These are phyloP conservation scores for Kalmusia sp. DNA, from an alignment of 2,329 filamentous ascomycete species.

Conservation along the genomic window DNA sequence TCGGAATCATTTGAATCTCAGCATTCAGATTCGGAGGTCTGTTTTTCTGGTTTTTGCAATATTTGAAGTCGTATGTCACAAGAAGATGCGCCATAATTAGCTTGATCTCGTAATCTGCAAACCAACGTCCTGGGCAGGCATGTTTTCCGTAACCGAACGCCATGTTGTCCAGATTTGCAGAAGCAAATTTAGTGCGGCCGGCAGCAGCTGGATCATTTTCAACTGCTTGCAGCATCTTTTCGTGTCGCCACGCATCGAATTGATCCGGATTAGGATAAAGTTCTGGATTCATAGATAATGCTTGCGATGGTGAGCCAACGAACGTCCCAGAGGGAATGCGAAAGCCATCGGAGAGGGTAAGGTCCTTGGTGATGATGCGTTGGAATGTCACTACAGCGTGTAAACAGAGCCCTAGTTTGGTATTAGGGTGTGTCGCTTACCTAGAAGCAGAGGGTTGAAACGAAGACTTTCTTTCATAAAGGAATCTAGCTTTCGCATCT, in stretches of 20 bases:
- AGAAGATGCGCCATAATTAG: slow-evolving; percentile 1
- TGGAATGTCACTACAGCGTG: too few relatives aligned
- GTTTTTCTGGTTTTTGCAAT: neutral
- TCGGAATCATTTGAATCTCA: neutral
- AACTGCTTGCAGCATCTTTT: neutral
- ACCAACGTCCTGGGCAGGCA: slow-evolving; percentile 9
- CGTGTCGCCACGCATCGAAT: neutral
- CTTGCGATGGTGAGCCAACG: neutral
- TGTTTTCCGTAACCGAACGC: slow-evolving; percentile 5
- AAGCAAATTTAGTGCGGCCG: neutral
- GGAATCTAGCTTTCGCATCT: neutral
- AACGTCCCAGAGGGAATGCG: neutral
- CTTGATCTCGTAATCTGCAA: slow-evolving; percentile 8
- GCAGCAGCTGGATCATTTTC: neutral
- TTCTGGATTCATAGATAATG: neutral
- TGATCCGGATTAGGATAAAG: neutral
- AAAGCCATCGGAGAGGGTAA: neutral
- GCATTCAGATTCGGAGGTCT: neutral
- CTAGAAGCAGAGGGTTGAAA: neutral
- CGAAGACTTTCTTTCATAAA: neutral
- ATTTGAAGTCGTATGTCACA: neutral
- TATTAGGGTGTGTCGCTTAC: too few relatives aligned
- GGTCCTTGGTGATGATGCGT: neutral
- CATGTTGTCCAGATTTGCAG: neutral
- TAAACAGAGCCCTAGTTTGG: too few relatives aligned